Evolutionary conservation across 2,329 filamentous ascomycete genomes (phyloP), one percentile per base, ranked within the genome.

Genomic region (Colletotrichum orbiculare): DNA sequence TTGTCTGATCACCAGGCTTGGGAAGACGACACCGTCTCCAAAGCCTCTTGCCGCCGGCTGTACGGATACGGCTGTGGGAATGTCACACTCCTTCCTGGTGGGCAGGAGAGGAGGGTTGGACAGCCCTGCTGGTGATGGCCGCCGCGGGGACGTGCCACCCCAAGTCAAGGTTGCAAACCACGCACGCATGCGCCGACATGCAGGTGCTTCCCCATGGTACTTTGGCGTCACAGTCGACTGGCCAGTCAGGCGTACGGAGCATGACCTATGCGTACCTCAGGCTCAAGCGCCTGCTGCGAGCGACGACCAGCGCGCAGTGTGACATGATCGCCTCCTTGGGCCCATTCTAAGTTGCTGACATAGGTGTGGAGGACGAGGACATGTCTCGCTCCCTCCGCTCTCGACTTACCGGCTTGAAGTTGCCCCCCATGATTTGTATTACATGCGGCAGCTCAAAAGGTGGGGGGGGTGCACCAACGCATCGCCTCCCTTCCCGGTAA

Each of bases 171-270:
- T 64, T 61, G 49, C 34, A 53, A 53, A 56, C 47, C 52, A 46
- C 49, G 45, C 53, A 63, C 59, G 45, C 53, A 63, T 64, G 64
- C 64, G 54, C 60, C 64, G 17, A 54, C 41, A 64, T 66, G 64
- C 64, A 66, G 54, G 60, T 54, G 57, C 48, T 52, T 37, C 60
- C 41, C 37, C 45, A 62, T 42, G 33, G 42, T 54, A 15, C 38
- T 43, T 46, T 41, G 58, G 47, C 42, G 43, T 66, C 52, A 66
- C 52, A 57, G 9, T 43, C 34, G 37, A 47, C 25, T 38, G 42
- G 38, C 63, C 63, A 66, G 38, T 66, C 46, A 63, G 46, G 38
- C 46, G 53, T 45, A 37, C 56, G 38, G 9, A 33, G 42, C 53
- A 46, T 62, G 46, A 54, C 52, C 38, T 48, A 38, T 47, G 13